Evolutionary conservation across 768 basidiomycete genomes (phyloP), one percentile per base, ranked within the genome.

Genomic region (Termitomyces sp.): DNA sequence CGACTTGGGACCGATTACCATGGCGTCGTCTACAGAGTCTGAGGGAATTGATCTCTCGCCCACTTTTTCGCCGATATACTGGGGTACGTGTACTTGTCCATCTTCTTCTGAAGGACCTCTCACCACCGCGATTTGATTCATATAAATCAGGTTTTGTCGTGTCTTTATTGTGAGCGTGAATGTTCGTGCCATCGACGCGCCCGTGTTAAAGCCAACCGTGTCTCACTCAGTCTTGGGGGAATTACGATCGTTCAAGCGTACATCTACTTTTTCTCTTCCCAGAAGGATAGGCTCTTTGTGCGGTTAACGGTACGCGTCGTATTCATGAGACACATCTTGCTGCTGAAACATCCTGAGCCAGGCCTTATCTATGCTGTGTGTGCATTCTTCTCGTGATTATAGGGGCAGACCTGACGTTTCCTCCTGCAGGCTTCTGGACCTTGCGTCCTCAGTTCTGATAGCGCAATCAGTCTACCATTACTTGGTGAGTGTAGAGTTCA

Each of bases 381-480:
- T 53, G 3, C 16, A 25, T 16, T 23, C 9, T 27, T 11, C n/a
- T 11, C 38, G 5, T 5, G 20, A 47, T 23, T 13, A 13, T 16
- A 35, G 32, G 18, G 7, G 7, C 2, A 22, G 13, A n/a, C 9
- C 32, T 47, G 22, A 47, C 15, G 22, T 33, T 47, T 22, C 12
- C 27, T 29, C 29, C 29, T n/a, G 3, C 22, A 70, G 69, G 29
- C 32, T 68, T 20, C 60, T 78, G 18, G 76, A 79, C 43, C 42
- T 78, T 9, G 52, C 64, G 0, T 77, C 76, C 2, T 73, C 75
- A 1, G 63, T 60, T 25, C 62, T 79, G 16, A 68, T 76, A 7
- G 75, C 73, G 0, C 73, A 77, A 57, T 75, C 75, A 6, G 66
- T 79, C 31, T 76, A 76, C 56, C 73, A 76, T 56, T 79, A 79